Percentiles rank a stretch among this genome's conserved stretches.
Conservation (phyloP, 2,329 filamentous ascomycete species). For the Cytospora leucostoma region DNA sequence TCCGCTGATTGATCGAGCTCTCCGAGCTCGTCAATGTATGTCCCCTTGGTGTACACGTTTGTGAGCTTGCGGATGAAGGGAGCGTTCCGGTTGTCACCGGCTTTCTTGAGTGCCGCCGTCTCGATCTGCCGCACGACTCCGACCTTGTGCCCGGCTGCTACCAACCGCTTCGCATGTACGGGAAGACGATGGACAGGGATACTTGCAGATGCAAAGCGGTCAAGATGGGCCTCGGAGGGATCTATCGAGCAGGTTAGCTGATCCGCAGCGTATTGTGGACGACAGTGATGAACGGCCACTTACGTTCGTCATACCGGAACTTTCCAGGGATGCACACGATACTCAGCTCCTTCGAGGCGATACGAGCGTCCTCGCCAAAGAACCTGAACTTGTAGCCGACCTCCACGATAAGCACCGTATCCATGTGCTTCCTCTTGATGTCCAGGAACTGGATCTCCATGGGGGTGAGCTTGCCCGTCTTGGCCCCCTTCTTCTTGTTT, state of each 20-base stretch:
- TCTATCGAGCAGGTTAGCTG: conserved; percentile 46
- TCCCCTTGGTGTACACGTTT: conserved; percentile 96
- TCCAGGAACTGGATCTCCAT: conserved; percentile 93
- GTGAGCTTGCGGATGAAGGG: conserved; percentile 92
- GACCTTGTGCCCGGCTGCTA: conserved; percentile 92
- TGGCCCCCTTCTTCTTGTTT: conserved; percentile 67
- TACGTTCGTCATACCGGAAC: conserved; percentile 87
- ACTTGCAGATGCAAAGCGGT: conserved; percentile 91
- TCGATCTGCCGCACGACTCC: conserved; percentile 93
- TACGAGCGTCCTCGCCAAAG: conserved; percentile 91
- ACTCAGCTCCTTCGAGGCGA: conserved; percentile 84
- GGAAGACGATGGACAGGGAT: conserved; percentile 89
- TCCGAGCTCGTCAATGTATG: conserved; percentile 92
- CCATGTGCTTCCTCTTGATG: conserved; percentile 88
- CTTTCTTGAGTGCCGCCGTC: conserved; percentile 93
- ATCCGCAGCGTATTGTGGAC: not conserved
- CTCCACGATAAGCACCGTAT: conserved; percentile 88
- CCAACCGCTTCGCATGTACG: conserved; percentile 90
- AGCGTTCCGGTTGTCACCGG: conserved; percentile 88
- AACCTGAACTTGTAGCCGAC: conserved; percentile 98
- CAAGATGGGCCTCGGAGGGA: conserved; percentile 86
- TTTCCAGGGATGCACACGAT: conserved; percentile 98
- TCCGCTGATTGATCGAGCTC: conserved; percentile 60
- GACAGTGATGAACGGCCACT: conserved; percentile 33
- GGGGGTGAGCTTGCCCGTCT: conserved; percentile 80